These are phyloP conservation scores for Komagataea norvegica DNA, from an alignment of 1,139 yeast species.

Conservation along the genomic window DNA sequence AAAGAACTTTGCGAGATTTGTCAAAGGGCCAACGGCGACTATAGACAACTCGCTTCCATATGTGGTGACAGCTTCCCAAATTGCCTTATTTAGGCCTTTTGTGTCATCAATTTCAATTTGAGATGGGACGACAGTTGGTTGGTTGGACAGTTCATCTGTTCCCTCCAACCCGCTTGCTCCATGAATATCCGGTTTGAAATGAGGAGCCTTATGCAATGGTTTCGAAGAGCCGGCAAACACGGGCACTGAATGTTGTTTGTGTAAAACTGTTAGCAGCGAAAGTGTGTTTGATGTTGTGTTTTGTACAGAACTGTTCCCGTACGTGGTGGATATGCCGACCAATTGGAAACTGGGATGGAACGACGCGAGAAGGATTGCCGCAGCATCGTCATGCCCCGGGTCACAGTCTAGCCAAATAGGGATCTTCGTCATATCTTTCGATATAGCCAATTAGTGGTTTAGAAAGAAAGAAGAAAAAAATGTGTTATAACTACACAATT, in stretches of 20 bases:
- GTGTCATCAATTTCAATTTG: constrained; percentile 29
- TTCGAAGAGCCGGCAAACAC: constrained; percentile 62
- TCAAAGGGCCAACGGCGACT: constrained; percentile 68
- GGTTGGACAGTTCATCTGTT: constrained; percentile 49
- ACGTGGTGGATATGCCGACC: constrained; percentile 75
- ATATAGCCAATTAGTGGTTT: not conserved
- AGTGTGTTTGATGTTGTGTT: constrained; percentile 70
- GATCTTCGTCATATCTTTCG: constrained; percentile 11
- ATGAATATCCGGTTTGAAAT: constrained; percentile 61
- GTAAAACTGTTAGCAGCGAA: constrained; percentile 55
- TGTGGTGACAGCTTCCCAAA: constrained; percentile 44
- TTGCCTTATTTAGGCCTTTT: constrained; percentile 49
- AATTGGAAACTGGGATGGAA: constrained; percentile 56
- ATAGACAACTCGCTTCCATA: constrained; percentile 47
- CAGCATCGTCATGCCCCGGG: constrained; percentile 88
- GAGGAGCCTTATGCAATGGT: constrained; percentile 50
- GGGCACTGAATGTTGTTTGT: constrained; percentile 43
- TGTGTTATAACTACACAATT: not conserved
- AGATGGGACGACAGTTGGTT: constrained; percentile 36
- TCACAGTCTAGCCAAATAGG: constrained; percentile 85
- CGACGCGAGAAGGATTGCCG: constrained; percentile 63
- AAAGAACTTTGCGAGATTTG: constrained; percentile 59
- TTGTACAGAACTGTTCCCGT: constrained; percentile 69
- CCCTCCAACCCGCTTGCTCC: constrained; percentile 79
- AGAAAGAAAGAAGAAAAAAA: not conserved